Percentiles rank a stretch among this genome's conserved stretches.
Evolutionary conservation across 1,284 basidiomycete species (phyloP).

Genomic region (Psilocybe mexicana): DNA sequence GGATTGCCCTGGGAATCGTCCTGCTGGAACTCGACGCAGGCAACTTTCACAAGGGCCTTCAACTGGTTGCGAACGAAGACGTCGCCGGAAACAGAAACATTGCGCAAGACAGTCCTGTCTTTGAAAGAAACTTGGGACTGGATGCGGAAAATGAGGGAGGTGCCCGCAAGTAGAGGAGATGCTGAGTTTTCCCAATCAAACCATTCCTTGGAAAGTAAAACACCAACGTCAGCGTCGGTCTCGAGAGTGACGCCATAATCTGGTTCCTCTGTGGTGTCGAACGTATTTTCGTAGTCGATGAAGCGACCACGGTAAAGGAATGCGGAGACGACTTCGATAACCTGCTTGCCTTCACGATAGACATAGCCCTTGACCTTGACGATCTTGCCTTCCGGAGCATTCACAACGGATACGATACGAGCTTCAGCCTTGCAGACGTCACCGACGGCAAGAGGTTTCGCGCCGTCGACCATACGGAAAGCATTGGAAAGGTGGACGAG

Average conservation of each 20-base stretch:
- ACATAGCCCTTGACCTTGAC: slow-evolving; percentile 92
- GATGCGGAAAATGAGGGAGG: slow-evolving; percentile 87
- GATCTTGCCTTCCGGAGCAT: slow-evolving; percentile 90
- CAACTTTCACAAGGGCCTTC: slow-evolving; percentile 87
- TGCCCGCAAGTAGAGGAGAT: slow-evolving; percentile 77
- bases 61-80: slow-evolving; percentile 86
- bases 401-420: slow-evolving; percentile 86
- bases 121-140: slow-evolving; percentile 88
- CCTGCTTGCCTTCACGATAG: slow-evolving; percentile 70
- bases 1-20: slow-evolving; percentile 93
- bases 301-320: slow-evolving; percentile 98
- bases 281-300: slow-evolving; percentile 93
- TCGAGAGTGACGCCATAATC: slow-evolving; percentile 83
- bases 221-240: slow-evolving; percentile 83
- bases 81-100: slow-evolving; percentile 82
- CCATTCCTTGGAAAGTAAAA: slow-evolving; percentile 96
- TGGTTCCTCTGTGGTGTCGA: slow-evolving; percentile 88
- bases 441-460: slow-evolving; percentile 77
- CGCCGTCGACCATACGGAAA: slow-evolving; percentile 86
- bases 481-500: slow-evolving; percentile 97
- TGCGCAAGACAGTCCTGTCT: slow-evolving; percentile 85
- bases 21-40: slow-evolving; percentile 82
- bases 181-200: slow-evolving; percentile 92
- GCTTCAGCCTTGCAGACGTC: slow-evolving; percentile 93
- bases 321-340: slow-evolving; percentile 92